phyloP scores from a whole-genome alignment of 371 early-diverging fungal genomes.

The Syncephalastrum sp. region DNA sequence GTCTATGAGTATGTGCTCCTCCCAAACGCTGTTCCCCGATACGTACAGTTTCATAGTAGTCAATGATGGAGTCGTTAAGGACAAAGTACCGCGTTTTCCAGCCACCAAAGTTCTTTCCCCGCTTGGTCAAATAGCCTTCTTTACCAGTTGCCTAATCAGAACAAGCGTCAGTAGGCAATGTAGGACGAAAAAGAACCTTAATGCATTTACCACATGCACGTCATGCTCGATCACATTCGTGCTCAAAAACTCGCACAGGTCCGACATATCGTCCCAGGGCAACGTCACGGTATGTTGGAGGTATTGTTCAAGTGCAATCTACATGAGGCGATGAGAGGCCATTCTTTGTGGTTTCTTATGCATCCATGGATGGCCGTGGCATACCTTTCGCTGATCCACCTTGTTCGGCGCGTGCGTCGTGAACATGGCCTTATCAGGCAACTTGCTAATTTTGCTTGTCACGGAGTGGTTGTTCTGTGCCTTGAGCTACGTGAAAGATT shows the following conservation, averaged over 20 bases:
- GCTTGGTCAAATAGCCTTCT: conserved; percentile 85
- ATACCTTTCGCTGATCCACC: conserved; percentile 68
- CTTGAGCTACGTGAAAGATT: conserved; percentile 43
- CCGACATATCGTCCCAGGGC: conserved; percentile 61
- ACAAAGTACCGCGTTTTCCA: conserved; percentile 84
- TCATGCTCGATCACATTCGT: conserved; percentile 59
- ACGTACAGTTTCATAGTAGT: conserved; percentile 72
- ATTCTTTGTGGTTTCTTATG: neutral
- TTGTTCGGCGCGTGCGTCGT: conserved; percentile 71
- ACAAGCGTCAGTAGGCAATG: neutral
- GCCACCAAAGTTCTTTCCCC: conserved; percentile 86
- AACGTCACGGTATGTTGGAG: conserved; percentile 65
- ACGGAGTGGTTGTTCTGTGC: conserved; percentile 43
- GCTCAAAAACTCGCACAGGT: conserved; percentile 75
- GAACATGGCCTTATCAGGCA: conserved; percentile 84
- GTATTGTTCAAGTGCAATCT: conserved; percentile 75
- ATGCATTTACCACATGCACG: conserved; percentile 15
- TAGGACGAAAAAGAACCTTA: neutral
- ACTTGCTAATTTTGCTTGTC: conserved; percentile 60
- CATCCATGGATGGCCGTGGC: neutral
- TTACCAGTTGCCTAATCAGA: conserved; percentile 14
- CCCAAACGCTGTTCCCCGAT: too few species aligned
- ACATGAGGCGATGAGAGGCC: conserved; percentile 1
- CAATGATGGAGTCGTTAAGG: conserved; percentile 55
- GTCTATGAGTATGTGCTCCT: too few species aligned